Base-by-base conservation (phyloP, 2,329 filamentous ascomycete species). In the Nemania abortiva region DNA sequence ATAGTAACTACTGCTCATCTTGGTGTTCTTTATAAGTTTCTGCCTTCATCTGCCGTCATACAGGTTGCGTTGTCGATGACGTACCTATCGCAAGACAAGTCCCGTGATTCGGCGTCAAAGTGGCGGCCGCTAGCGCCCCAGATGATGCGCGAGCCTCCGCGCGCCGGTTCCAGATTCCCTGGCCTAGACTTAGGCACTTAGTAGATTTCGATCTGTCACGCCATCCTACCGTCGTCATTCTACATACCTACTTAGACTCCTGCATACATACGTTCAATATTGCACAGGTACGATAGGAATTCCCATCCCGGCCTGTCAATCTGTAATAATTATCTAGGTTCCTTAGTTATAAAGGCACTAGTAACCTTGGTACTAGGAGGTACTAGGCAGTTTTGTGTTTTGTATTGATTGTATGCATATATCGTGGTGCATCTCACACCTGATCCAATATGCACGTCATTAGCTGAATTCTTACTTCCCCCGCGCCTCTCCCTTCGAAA, bases 81-180 rank as follows among this genome's bases (percentile, higher is more conserved):
- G 77, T 79, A 79, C 65, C 49, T 49, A 20, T 49, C 18, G 54
- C 24, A 13, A 47, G 34, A 22, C 56, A 66, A 63, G 60, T 70
- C 74, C 73, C 74, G 76, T 77, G 77, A 78, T 76, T 72, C 73
- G 76, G 75, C 73, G 74, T 76, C 72, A 65, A 63, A 70, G 69
- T 74, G 70, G 74, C 72, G 72, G 69, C 67, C 37, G 62, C 70
- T 63, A 66, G 31, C 18, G 18, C 34, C 52, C 15, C 10, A 18
- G 31, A 54, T 54, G 57, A 56, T 45, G 64, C 65, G 65, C 54
- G 69, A 68, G 70, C 72, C 69, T 47, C 68, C 65, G 70, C 69
- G 72, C 11, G 34, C 34, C 34, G 34, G 34, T 68, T 59, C 66
- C 34, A 22, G 29, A 45, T 68, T 63, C 58, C 57, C 13, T 61